Conservation (phyloP, 202 grass and related monocot species). For the Brachypodium distachyon region DNA sequence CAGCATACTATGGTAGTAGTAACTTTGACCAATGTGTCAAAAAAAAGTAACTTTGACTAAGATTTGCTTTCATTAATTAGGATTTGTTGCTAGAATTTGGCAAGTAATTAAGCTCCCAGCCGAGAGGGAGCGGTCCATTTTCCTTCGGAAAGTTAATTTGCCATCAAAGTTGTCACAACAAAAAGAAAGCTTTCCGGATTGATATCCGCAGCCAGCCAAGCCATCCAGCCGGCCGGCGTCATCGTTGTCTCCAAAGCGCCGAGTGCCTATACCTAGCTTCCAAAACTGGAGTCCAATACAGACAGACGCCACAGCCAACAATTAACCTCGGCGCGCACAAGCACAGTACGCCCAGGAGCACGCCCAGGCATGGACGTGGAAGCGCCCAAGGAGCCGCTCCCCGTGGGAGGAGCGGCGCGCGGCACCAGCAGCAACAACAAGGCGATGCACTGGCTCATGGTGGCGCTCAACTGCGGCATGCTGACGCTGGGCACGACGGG, state of each 20-base stretch:
- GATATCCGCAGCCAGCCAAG: neutral
- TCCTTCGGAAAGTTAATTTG: no score
- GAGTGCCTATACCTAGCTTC: neutral
- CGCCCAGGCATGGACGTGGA: slow-evolving; percentile 43
- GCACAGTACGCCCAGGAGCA: neutral
- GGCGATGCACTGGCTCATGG: slow-evolving; percentile 25
- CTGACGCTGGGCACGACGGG: slow-evolving; percentile 51
- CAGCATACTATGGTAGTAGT: no score
- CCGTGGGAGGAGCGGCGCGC: neutral
- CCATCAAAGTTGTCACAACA: no score
- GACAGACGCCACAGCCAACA: neutral
- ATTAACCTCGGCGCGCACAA: no score
- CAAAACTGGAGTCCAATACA: slow-evolving; percentile 6
- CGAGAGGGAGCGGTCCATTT: no score
- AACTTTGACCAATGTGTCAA: no score
- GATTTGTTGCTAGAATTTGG: no score
- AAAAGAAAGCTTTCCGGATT: neutral
- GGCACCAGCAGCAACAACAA: neutral
- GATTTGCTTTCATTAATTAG: no score
- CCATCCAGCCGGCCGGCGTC: slow-evolving; percentile 9
- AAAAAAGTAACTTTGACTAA: no score
- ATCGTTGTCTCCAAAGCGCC: slow-evolving; percentile 5
- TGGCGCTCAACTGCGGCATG: slow-evolving; percentile 56
- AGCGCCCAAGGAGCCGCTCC: neutral
- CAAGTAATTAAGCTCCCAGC: neutral